Base-by-base conservation (phyloP, 768 basidiomycete species). In the Calocera viscosa region DNA sequence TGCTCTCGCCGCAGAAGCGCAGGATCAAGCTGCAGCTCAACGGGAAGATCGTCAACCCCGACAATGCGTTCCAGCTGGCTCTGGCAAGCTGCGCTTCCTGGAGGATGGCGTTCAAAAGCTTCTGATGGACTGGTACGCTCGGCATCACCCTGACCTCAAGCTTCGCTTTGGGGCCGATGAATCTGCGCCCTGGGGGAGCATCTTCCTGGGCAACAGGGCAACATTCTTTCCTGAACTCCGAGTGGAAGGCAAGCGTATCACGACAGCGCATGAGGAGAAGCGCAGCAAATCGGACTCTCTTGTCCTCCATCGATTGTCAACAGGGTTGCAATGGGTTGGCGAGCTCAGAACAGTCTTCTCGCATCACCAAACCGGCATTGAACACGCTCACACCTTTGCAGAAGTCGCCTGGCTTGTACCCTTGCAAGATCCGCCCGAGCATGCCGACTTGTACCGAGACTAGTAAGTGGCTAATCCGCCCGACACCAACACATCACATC, bases 261-360 rank as follows among this genome's bases (percentile, higher is more conserved):
- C 22, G 5, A 30, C 19, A 7, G 53, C 53, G 16, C 14, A 32
- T 16, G 26, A 60, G 19, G 53, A 26, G 14, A 60, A 60, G 53
- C 53, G 22, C 53, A 60, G 30, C 53, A 60, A 60, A 26, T 26
- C 30, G 53, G 53, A 60, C 53, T 60, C 53, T 8, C 53, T 60
- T 19, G 53, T 60, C 14, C 30, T 32, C 10, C 30, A 28, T 22
- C 53, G 30, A 28, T 11, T 32, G 5, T 32, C 24, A 26, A 16
- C 26, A 16, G 30, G 53, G 8, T 28, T 32, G 26, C 53, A 60
- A 22, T 32, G 30, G 53, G 53, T 60, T 2, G 53, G 53, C 24
- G 53, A 60, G 30, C 53, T 60, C 53, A 28, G 53, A 26, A 10
- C 7, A 10, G 24, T 60, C 2, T 60, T 60, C 22, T 12, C 10